Base-by-base conservation (phyloP, 805 yeast genomes). In the Cyberlindnera xylosilytica region DNA sequence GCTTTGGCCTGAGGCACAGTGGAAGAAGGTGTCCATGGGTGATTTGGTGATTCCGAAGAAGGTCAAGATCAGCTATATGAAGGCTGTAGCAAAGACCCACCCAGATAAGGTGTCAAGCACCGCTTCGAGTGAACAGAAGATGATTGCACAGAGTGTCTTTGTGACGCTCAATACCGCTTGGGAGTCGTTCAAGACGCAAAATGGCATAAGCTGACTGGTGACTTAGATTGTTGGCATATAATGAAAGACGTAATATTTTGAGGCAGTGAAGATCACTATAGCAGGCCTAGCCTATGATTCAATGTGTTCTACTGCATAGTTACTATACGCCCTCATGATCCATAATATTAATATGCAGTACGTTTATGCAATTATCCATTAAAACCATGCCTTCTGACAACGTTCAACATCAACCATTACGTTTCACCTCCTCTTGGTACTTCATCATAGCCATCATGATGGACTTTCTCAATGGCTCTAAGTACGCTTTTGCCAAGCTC, bases 11-110 rank as follows among this genome's bases (percentile, higher is more conserved):
- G 78, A 73, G 35, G 49, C 75, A 2, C 73, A 75, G 30, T 86
- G 93, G 95, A 74, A 74, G 49, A 69, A 74, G 15, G 81, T 89
- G 5, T 61, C 80, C 1, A 62, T 83, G 57, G 72, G 82, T 4
- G 97, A 91, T 43, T 68, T 93, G 45, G 93, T 93, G 45, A 68
- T 90, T 49, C 91, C 95, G 16, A 90, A 89, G 54, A 89, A 86
- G 60, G 97, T 89, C 29, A 91, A 91, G 61, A 68, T 91, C 28
- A 70, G 72, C 16, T 93, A 93, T 33, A 81, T 93, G 89, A 87
- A 84, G 62, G 88, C 97, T 4, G 87, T 93, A 52, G 82, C 97
- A 0, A 75, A 79, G 38, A 95, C 96, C 3, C 93, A 90, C 62
- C 80, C 91, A 0, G 99, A 93, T 62, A 93, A 93, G 61, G 67